Evolutionary conservation across 2,329 filamentous ascomycete genomes (phyloP), one percentile per base, ranked within the genome.

Genomic region (Venturia carpophila): DNA sequence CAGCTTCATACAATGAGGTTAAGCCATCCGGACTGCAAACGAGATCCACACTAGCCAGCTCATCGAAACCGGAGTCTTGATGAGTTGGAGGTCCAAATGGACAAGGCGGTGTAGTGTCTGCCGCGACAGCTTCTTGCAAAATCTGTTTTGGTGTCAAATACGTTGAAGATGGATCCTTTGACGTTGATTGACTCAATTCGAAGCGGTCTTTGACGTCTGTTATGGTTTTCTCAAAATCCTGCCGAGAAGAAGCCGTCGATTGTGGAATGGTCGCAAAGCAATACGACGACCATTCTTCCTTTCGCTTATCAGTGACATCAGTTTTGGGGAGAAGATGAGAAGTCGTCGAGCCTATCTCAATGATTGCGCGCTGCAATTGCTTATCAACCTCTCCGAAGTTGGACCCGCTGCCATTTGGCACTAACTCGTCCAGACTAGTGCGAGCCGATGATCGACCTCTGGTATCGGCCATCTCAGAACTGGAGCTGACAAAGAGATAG

Each of bases 401-500:
- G 21, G 64, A 41, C 17, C 24, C 24, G 13, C 34, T 64, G 34
- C 60, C 60, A 45, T 34, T 52, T 37, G 30, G 42, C 63, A 17
- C 71, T 13, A 70, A 71, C 27, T 68, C 70, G 61, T 71, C 73
- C 4, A 72, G 73, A 24, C 68, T 67, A 11, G 69, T 69, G 49
- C 71, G 66, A 10, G 69, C 71, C 74, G 73, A 78, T 73, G 65
- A 75, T 71, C 5, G 75, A 75, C 71, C n/a, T 71, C 73, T 24
- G 62, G 66, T 58, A 69, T 69, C 67, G 37, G 73, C 70, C 39
- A 79, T 74, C 69, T 78, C 80, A 10, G 78, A 80, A 37, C 76
- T 75, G 9, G 75, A 77, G 56, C 77, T 79, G 39, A 75, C 75
- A 47, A 78, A 75, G 11, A 69, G 71, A 64, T 79, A 79, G 63